These are phyloP conservation scores for Botrytis cinerea DNA, from an alignment of 2,329 filamentous ascomycete species.

Conservation along the genomic window DNA sequence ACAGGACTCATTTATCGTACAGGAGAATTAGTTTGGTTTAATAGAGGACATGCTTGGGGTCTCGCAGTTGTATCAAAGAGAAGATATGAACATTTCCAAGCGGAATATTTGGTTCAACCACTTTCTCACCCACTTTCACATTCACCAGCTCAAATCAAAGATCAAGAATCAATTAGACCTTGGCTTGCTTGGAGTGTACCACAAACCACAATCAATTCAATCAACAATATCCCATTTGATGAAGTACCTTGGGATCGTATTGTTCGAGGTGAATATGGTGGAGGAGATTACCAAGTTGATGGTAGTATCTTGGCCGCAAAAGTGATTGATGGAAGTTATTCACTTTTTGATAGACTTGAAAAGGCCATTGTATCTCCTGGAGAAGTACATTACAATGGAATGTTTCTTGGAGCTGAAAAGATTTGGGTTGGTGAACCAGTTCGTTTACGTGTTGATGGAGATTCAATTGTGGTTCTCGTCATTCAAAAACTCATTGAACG, in stretches of 20 bases:
- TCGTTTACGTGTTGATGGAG: constrained; percentile 49
- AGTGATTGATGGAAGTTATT: constrained; percentile 56
- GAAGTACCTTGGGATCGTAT: constrained; percentile 53
- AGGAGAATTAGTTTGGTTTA: constrained; percentile 60
- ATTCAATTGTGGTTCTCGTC: constrained; percentile 51
- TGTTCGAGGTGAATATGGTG: constrained; percentile 44
- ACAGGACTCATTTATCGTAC: constrained; percentile 53
- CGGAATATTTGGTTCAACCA: constrained; percentile 50
- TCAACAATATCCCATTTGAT: constrained; percentile 49
- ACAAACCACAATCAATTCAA: constrained; percentile 47
- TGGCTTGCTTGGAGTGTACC: constrained; percentile 62
- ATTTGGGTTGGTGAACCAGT: constrained; percentile 60
- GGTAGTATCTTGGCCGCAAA: constrained; percentile 59
- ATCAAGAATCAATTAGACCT: constrained; percentile 51
- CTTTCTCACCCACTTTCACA: constrained; percentile 49
- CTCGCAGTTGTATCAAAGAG: constrained; percentile 53
- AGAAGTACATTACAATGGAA: constrained; percentile 52
- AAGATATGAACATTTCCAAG: constrained; percentile 43
- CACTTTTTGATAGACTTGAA: constrained; percentile 51
- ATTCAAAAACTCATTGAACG: constrained; percentile 43
- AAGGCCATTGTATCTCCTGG: constrained; percentile 43
- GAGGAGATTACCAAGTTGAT: constrained; percentile 55
- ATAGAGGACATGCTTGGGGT: constrained; percentile 54
- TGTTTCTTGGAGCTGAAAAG: constrained; percentile 60
- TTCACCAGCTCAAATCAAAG: constrained; percentile 46